phyloP scores from a whole-genome alignment of 2,329 filamentous ascomycete species.

The Aspergillus luchuensis region DNA sequence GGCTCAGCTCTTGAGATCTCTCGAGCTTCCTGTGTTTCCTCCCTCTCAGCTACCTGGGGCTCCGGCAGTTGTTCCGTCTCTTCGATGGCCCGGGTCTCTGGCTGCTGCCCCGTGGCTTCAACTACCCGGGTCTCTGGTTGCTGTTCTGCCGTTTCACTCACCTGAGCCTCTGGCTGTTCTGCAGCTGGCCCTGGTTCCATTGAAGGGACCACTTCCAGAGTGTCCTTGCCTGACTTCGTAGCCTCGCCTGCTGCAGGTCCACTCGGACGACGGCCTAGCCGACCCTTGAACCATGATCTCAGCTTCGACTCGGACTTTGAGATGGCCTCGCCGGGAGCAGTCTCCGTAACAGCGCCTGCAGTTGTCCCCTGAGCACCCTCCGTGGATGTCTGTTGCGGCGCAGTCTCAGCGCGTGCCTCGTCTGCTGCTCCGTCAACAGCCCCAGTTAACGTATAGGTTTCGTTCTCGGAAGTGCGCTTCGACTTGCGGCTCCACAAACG shows the following conservation, averaged over 20 bases:
- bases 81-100: not conserved
- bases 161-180: not conserved
- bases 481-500: conserved; percentile 33
- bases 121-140: not conserved
- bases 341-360: conserved; percentile 12
- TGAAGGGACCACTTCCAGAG: not conserved
- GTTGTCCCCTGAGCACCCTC: conserved; percentile 2
- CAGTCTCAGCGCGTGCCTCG: conserved; percentile 4
- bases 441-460: conserved; percentile 8
- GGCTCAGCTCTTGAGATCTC: not conserved
- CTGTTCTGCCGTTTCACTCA: not conserved
- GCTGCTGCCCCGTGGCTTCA: not conserved
- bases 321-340: conserved; percentile 7
- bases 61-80: not conserved
- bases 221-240: conserved; percentile 8
- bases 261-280: conserved; percentile 32
- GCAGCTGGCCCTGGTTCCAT: not conserved
- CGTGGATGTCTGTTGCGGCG: conserved; percentile 9
- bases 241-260: conserved; percentile 21
- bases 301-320: conserved; percentile 34
- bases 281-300: conserved; percentile 38
- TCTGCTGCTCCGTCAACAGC: not conserved
- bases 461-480: conserved; percentile 21
- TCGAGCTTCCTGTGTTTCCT: not conserved
- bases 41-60: not conserved